Base-by-base conservation (phyloP, 345 rosid genomes). In the Sisymbrium irio region DNA sequence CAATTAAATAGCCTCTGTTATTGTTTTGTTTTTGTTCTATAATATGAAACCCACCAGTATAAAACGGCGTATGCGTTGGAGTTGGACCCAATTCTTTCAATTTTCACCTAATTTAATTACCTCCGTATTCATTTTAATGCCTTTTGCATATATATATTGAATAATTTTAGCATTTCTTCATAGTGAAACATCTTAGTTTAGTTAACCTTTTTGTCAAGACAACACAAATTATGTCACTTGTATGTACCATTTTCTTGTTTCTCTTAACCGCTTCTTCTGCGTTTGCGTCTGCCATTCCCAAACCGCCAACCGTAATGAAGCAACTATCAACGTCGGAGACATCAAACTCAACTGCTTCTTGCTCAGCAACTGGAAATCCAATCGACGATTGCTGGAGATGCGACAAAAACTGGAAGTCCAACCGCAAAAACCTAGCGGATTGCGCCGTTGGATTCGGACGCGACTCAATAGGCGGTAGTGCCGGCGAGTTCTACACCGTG, bases 331-430 rank as follows among this genome's bases (percentile, higher is more conserved):
- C 73, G 37, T 32, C 67, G 46, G 35, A 18, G 15, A 3, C 75
- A 59, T n/a, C 75, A 32, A 69, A 62, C 11, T 19, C 76, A 62
- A 54, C 75, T 54, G 2, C 18, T 25, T 62, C 70, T 51, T 69
- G 75, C 58, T 20, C 58, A 76, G 9, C 58, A n/a, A 82, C 86
- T 5, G 86, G 87, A 20, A 89, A 89, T 20, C 91, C 86, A 13
- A 82, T 84, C 20, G 94, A 89, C 35, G 88, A 85, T 18, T 89
- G 94, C 30, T 89, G 89, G 94, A 77, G 89, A 47, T 89, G 91
- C 72, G 87, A 85, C 69, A 65, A 81, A 4, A 55, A 77, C 3
- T 89, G 92, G 94, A 85, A 82, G 5, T 30, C 65, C 41, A 87
- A 87, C 80, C 83, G 94, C 59, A 82, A 71, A 46, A 41, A 17